These are phyloP conservation scores for Mycosarcoma maydis DNA, from an alignment of 1,284 basidiomycete genomes.

Conservation along the genomic window DNA sequence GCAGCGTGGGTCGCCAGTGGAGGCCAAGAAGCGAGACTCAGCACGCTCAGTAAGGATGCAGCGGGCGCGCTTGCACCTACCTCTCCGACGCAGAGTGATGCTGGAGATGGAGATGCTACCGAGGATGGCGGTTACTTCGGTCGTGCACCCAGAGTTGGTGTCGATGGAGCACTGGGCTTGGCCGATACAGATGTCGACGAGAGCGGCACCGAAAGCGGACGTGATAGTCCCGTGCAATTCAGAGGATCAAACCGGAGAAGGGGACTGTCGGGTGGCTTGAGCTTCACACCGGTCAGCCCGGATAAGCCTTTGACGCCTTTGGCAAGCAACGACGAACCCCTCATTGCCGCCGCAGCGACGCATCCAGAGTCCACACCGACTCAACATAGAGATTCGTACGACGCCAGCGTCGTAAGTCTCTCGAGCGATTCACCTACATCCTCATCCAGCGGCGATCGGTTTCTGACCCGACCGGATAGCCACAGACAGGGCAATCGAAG, in stretches of 20 bases:
- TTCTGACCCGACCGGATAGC: neutral
- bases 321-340: neutral
- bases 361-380: neutral
- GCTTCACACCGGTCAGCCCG: constrained; percentile 40
- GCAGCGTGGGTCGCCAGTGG: constrained; percentile 52
- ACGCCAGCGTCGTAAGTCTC: constrained; percentile 29
- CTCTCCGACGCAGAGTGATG: constrained; percentile 13
- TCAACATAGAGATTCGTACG: constrained; percentile 3
- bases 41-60: constrained; percentile 24
- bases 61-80: constrained; percentile 3
- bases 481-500: constrained; percentile 1
- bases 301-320: neutral
- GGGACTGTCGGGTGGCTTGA: constrained; percentile 33
- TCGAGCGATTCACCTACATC: constrained; percentile 22
- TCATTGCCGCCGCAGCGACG: neutral
- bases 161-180: constrained; percentile 54
- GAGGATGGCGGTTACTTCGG: no score
- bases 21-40: constrained; percentile 42
- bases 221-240: constrained; percentile 33
- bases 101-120: no score
- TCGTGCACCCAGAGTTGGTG: constrained; percentile 43
- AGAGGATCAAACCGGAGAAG: constrained; percentile 6
- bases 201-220: constrained; percentile 53
- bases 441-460: constrained; percentile 11
- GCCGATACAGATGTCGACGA: constrained; percentile 55